Evolutionary conservation across 179 eudicot species (phyloP).

Genomic region (Vitellaria paradoxa): DNA sequence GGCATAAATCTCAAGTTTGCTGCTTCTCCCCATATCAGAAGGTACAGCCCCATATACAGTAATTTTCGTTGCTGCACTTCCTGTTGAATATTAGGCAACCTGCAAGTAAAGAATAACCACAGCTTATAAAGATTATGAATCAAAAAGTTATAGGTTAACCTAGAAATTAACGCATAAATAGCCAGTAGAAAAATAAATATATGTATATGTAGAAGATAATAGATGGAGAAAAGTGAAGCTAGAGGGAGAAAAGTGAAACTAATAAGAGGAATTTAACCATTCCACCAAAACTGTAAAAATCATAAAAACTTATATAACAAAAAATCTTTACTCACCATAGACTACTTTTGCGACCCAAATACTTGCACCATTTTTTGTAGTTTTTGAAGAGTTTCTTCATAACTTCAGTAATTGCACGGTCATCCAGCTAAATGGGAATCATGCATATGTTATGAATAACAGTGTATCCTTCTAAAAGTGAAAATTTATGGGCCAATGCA

Average conservation of each 20-base stretch:
- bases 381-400: slow-evolving; percentile 96
- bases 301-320: not conserved
- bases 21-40: slow-evolving; percentile 99
- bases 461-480: not conserved
- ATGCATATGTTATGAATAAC: not conserved
- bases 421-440: slow-evolving; percentile 66
- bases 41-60: slow-evolving; percentile 85
- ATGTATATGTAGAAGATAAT: too few species aligned
- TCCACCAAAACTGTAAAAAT: not conserved
- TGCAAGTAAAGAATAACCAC: slow-evolving; percentile 27
- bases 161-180: not conserved
- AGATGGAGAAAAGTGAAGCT: too few species aligned
- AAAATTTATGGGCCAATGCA: not conserved
- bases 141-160: not conserved
- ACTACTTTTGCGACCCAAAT: slow-evolving; percentile 92
- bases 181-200: too few species aligned
- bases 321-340: slow-evolving; percentile 66
- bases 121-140: not conserved
- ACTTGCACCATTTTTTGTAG: slow-evolving; percentile 96
- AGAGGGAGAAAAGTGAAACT: too few species aligned
- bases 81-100: slow-evolving; percentile 92
- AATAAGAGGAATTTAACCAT: not conserved
- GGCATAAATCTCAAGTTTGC: slow-evolving; percentile 99
- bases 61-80: slow-evolving; percentile 94
- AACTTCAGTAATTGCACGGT: slow-evolving; percentile 76